Evolutionary conservation across 805 yeast genomes (phyloP).

Genomic region (Nakazawaea siamensis): DNA sequence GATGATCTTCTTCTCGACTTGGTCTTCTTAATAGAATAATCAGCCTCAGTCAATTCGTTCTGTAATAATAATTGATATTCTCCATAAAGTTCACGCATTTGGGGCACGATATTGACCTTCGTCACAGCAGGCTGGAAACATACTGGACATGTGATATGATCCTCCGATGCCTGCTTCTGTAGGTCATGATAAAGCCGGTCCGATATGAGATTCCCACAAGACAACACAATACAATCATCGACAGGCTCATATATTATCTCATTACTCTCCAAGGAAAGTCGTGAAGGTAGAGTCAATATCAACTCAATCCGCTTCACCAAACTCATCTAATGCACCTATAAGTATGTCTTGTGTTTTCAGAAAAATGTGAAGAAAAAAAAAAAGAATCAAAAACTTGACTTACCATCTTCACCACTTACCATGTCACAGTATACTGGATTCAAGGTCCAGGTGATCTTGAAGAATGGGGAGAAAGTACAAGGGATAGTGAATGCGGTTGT

Average conservation of each 20-base stretch:
- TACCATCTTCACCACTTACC: too few species aligned
- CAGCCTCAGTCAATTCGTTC: too few species aligned
- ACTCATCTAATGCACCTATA: too few species aligned
- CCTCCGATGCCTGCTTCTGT: conserved; percentile 11
- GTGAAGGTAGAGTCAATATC: conserved; percentile 4
- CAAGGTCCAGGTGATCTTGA: conserved; percentile 33
- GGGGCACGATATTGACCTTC: conserved; percentile 24
- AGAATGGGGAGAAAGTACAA: conserved; percentile 29
- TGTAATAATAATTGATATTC: too few species aligned
- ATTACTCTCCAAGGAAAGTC: conserved; percentile 3
- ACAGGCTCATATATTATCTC: conserved; percentile 15
- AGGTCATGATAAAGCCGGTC: conserved; percentile 20
- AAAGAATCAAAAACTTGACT: too few species aligned
- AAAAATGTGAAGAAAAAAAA: too few species aligned
- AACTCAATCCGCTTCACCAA: conserved; percentile 3
- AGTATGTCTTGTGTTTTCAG: too few species aligned
- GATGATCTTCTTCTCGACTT: conserved; percentile 11
- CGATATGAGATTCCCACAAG: conserved; percentile 34
- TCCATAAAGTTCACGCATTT: conserved; percentile 21
- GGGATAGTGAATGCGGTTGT: conserved; percentile 35
- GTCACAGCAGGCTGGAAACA: conserved; percentile 19
- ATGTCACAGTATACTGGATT: conserved; percentile 38
- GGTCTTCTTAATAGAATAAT: too few species aligned
- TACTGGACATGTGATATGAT: conserved; percentile 26
- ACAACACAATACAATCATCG: conserved; percentile 23